Conservation (phyloP, 345 rosid genomes). For the Eucalyptus camaldulensis region DNA sequence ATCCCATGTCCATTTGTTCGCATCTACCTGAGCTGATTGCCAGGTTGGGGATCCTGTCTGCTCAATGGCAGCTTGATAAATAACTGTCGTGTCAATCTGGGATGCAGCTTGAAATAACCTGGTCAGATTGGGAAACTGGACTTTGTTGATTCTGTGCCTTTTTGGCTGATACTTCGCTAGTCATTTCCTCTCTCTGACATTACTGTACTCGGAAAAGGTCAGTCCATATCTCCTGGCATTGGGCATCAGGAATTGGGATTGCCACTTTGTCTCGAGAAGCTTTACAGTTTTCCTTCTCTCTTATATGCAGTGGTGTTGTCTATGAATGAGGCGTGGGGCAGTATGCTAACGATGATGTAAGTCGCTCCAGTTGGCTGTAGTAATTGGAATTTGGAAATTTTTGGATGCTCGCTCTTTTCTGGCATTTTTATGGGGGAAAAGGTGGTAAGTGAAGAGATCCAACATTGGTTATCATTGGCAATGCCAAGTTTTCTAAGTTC, state of each 20-base stretch:
- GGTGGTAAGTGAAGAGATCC: background rate
- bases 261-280: background rate
- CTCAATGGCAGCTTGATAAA: background rate
- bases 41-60: background rate
- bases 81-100: background rate
- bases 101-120: background rate
- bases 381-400: background rate
- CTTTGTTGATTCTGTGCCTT: background rate
- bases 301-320: background rate
- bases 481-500: background rate
- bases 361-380: background rate
- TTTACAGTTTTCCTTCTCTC: background rate
- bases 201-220: background rate
- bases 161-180: background rate
- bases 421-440: background rate
- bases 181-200: background rate
- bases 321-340: background rate
- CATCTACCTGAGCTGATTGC: background rate
- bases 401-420: background rate
- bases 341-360: background rate
- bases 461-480: background rate
- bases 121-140: background rate
- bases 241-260: background rate
- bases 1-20: background rate
- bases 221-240: background rate